These are phyloP conservation scores for Pouteria glomerata DNA, from an alignment of 148 eudicot genomes.

Conservation along the genomic window DNA sequence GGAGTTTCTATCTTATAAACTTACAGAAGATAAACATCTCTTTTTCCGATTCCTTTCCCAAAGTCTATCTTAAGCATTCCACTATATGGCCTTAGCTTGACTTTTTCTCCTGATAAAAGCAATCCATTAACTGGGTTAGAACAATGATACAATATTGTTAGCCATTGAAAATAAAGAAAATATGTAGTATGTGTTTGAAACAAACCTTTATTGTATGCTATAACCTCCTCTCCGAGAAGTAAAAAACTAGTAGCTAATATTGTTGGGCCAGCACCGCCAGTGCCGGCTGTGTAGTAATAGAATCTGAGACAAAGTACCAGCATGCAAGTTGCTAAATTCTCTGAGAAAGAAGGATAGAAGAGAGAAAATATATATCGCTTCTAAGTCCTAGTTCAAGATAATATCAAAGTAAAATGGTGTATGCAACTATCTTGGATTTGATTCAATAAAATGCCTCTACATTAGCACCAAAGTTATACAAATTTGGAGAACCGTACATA, in stretches of 20 bases:
- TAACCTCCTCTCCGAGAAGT: constrained; percentile 92
- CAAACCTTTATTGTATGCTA: constrained; percentile 84
- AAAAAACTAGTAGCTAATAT: constrained; percentile 94
- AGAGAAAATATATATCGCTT: not conserved
- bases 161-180: not conserved
- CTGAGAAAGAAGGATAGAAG: not conserved
- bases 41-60: constrained; percentile 76
- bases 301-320: constrained; percentile 48
- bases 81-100: constrained; percentile 85
- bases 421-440: not conserved
- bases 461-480: not conserved
- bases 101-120: constrained; percentile 55
- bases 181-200: not conserved
- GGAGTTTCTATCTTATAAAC: constrained; percentile 21
- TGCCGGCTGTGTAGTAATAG: constrained; percentile 94
- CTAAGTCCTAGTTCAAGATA: not conserved
- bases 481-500: not conserved
- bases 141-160: constrained; percentile 1
- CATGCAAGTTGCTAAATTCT: constrained; percentile 1
- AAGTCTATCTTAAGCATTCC: constrained; percentile 89
- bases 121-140: constrained; percentile 13
- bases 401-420: not conserved
- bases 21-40: constrained; percentile 89
- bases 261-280: constrained; percentile 99
- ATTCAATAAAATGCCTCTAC: not conserved